Conservation (phyloP, 768 basidiomycete genomes). For the Collybia sp. region DNA sequence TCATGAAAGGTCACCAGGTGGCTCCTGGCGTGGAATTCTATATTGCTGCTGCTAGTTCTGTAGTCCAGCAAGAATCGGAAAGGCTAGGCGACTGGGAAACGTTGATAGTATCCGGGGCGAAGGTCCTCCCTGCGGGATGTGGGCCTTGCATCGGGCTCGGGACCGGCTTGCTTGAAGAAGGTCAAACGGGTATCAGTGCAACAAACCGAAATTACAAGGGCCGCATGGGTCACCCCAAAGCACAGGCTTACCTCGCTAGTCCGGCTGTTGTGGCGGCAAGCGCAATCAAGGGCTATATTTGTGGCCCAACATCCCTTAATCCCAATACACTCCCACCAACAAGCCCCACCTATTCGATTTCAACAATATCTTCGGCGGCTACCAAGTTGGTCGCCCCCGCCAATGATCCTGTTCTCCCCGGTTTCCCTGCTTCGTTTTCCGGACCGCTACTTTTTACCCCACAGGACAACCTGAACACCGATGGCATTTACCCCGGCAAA, state of each 20-base stretch:
- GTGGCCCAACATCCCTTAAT: constrained; percentile 71
- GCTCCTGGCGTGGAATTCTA: constrained; percentile 94
- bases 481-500: constrained; percentile 98
- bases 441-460: constrained; percentile 91
- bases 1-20: constrained; percentile 75
- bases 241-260: constrained; percentile 92
- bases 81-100: constrained; percentile 82
- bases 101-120: constrained; percentile 85
- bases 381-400: constrained; percentile 23
- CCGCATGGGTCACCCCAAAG: constrained; percentile 94
- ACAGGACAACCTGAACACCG: constrained; percentile 97
- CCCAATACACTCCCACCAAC: constrained; percentile 42
- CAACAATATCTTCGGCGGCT: constrained; percentile 20
- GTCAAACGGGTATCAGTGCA: constrained; percentile 93
- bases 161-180: constrained; percentile 88
- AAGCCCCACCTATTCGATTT: constrained; percentile 56
- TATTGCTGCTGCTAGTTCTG: constrained; percentile 91
- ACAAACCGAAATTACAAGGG: constrained; percentile 99
- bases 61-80: constrained; percentile 90
- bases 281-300: constrained; percentile 89
- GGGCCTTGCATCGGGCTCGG: constrained; percentile 98
- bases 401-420: constrained; percentile 65
- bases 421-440: constrained; percentile 79
- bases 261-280: constrained; percentile 97
- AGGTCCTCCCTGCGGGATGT: constrained; percentile 90